These are phyloP conservation scores for Leishmania major DNA, from an alignment of 208 protist genomes.

Conservation along the genomic window DNA sequence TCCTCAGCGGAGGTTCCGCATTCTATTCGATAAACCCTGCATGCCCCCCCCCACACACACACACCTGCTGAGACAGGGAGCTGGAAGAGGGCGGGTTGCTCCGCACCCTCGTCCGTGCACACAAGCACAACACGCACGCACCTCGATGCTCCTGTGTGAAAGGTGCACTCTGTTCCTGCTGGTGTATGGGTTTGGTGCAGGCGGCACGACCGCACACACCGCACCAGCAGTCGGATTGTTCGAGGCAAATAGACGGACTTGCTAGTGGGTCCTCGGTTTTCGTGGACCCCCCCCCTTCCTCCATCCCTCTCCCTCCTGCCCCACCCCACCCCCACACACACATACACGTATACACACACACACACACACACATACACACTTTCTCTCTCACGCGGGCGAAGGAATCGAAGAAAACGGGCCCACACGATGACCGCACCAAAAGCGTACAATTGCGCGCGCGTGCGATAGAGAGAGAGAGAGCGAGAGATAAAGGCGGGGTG, in stretches of 20 bases:
- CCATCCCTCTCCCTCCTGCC: background rate
- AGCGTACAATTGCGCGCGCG: too few species aligned
- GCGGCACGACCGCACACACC: background rate
- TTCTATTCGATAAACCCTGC: too few species aligned
- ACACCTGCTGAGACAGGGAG: background rate
- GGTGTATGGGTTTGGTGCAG: background rate
- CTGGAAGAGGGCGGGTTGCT: background rate
- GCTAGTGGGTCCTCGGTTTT: background rate
- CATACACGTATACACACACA: too few species aligned
- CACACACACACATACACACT: too few species aligned
- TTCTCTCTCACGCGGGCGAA: background rate
- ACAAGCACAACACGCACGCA: background rate
- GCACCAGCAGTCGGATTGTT: background rate
- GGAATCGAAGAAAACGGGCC: too few species aligned
- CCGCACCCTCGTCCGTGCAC: background rate
- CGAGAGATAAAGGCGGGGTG: too few species aligned
- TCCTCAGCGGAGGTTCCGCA: background rate
- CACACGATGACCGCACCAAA: too few species aligned
- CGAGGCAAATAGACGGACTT: background rate
- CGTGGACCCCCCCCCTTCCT: background rate
- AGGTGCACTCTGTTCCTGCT: background rate
- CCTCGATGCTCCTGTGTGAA: background rate
- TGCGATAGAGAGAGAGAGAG: too few species aligned
- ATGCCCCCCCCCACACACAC: too few species aligned
- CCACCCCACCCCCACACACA: background rate